phyloP scores from a whole-genome alignment of 2,329 filamentous ascomycete species.

The Clarireedia monteithiana region DNA sequence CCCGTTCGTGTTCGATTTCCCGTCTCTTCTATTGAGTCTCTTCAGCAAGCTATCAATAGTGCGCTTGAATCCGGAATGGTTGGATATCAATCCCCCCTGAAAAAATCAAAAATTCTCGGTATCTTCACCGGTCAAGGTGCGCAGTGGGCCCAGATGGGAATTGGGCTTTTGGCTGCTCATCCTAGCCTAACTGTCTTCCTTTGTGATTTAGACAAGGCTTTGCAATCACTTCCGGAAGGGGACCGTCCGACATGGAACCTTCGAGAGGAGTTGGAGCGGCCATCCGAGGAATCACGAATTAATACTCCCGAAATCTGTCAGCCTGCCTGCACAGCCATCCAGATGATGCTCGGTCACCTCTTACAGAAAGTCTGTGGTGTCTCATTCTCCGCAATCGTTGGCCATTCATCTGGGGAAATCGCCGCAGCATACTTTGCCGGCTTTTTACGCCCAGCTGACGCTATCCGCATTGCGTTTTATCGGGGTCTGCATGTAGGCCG shows the following conservation, averaged over 20 bases:
- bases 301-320: slow-evolving; percentile 27
- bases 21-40: no score
- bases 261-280: slow-evolving; percentile 31
- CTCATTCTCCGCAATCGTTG: slow-evolving; percentile 31
- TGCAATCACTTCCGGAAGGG: slow-evolving; percentile 2
- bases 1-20: no score
- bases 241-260: slow-evolving; percentile 10
- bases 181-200: slow-evolving; percentile 17
- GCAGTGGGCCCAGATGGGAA: slow-evolving; percentile 13
- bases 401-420: slow-evolving; percentile 32
- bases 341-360: slow-evolving; percentile 26
- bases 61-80: no score
- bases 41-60: no score
- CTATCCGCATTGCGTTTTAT: slow-evolving; percentile 21
- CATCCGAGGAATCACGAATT: slow-evolving; percentile 23
- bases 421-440: slow-evolving; percentile 33
- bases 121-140: slow-evolving; percentile 16
- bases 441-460: slow-evolving; percentile 25
- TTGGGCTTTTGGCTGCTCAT: slow-evolving; percentile 11
- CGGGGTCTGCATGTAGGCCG: slow-evolving; percentile 10
- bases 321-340: slow-evolving; percentile 38
- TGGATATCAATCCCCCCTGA: no score
- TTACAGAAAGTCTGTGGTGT: slow-evolving; percentile 35
- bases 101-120: not conserved
- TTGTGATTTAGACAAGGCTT: not conserved